Evolutionary conservation across 192 early-diverging fungal genomes (phyloP).

Genomic region (Funneliformis geosporum): DNA sequence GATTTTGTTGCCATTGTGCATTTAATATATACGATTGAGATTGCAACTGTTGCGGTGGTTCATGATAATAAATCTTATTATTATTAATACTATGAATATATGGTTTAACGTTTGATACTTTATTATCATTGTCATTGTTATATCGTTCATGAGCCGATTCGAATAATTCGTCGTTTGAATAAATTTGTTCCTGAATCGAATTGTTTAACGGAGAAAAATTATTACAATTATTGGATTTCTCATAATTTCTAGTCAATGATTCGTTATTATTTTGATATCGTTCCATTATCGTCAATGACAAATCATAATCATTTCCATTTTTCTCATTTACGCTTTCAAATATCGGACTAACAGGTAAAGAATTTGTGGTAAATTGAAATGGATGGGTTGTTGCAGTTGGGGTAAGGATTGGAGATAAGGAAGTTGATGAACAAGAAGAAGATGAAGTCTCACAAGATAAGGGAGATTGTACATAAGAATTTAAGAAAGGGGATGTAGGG

Average conservation of each 20-base stretch:
- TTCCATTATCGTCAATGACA: not conserved
- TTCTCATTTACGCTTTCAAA: too few species aligned
- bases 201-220: too few species aligned
- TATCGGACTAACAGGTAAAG: not conserved
- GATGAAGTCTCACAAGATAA: not conserved
- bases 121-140: not conserved
- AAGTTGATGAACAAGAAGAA: not conserved
- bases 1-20: not conserved
- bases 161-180: not conserved
- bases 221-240: too few species aligned
- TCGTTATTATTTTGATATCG: not conserved
- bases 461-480: not conserved
- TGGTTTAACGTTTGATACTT: not conserved
- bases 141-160: not conserved
- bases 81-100: not conserved
- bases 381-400: not conserved
- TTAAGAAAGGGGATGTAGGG: not conserved
- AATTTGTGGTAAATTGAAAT: not conserved
- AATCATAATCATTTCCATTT: too few species aligned
- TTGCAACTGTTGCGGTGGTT: too few species aligned
- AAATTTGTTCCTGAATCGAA: not conserved
- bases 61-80: too few species aligned
- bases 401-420: not conserved
- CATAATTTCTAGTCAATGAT: not conserved
- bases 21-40: too few species aligned